phyloP scores from a whole-genome alignment of 371 early-diverging fungal species.

The Smittium culicis region DNA sequence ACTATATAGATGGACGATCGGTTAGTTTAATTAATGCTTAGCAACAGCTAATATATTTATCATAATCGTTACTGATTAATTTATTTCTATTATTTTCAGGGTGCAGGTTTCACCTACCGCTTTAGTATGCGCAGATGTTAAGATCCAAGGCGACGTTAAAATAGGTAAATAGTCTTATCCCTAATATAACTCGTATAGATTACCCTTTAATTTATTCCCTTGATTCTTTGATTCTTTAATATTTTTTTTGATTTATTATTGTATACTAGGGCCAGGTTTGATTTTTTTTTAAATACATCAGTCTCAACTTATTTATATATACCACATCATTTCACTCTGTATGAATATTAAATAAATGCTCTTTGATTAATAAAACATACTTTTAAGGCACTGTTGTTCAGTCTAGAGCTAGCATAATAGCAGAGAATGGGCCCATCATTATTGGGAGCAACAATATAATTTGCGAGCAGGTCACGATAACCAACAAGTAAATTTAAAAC shows the following conservation, averaged over 20 bases:
- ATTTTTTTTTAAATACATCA: too few species aligned
- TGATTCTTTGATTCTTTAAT: too few species aligned
- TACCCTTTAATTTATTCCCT: too few species aligned
- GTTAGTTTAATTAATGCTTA: background rate
- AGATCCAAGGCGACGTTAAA: conserved; percentile 26
- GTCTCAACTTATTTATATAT: too few species aligned
- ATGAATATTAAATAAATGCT: too few species aligned
- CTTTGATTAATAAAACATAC: background rate
- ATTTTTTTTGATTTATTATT: too few species aligned
- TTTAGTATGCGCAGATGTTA: conserved; percentile 23
- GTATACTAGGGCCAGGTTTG: too few species aligned
- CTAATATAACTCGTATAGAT: too few species aligned
- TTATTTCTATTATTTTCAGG: conserved; percentile 11
- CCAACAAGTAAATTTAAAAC: conserved; percentile 37
- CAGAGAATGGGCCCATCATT: conserved; percentile 35
- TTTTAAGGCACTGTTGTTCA: conserved; percentile 26
- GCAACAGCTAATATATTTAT: background rate
- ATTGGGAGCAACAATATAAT: conserved; percentile 40
- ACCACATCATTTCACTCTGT: too few species aligned
- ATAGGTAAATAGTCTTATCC: too few species aligned
- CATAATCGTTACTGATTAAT: background rate
- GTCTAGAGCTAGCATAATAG: conserved; percentile 26
- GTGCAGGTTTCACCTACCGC: conserved; percentile 24
- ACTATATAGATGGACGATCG: background rate
- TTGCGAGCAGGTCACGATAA: conserved; percentile 36